Evolutionary conservation across 1,139 yeast genomes (phyloP).

Genomic region (Blastobotrys niveus): DNA sequence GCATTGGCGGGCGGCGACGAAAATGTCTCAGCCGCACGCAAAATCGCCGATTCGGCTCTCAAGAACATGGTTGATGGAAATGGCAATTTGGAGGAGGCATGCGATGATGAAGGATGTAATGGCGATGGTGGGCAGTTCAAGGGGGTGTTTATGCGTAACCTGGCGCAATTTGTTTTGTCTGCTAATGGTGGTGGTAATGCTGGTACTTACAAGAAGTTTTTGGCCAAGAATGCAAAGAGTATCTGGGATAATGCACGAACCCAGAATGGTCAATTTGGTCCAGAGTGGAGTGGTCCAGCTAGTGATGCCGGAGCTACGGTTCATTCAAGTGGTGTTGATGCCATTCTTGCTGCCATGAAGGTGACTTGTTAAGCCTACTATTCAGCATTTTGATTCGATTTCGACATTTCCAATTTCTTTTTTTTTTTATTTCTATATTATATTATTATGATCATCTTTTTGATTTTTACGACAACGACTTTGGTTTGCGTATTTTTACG

Average conservation of each 20-base stretch:
- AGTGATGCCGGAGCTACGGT: slow-evolving; percentile 6
- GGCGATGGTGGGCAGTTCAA: slow-evolving; percentile 20
- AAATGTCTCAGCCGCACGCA: slow-evolving; percentile 10
- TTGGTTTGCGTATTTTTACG: no score
- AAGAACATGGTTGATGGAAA: slow-evolving; percentile 5
- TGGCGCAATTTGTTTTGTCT: slow-evolving; percentile 8
- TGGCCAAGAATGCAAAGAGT: slow-evolving; percentile 11
- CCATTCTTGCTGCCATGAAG: slow-evolving; percentile 6
- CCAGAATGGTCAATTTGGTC: slow-evolving; percentile 14
- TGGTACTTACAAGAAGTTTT: slow-evolving; percentile 9
- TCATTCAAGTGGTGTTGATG: slow-evolving; percentile 11
- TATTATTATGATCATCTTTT: no score
- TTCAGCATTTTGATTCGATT: no score
- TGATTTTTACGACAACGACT: no score
- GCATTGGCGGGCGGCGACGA: slow-evolving; percentile 13
- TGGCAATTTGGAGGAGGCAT: slow-evolving; percentile 16
- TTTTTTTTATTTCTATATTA: no score
- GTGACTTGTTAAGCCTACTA: no score
- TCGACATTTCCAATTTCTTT: no score
- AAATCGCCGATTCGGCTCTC: slow-evolving; percentile 17
- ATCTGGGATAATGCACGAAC: slow-evolving; percentile 10
- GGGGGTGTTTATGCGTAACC: slow-evolving; percentile 19
- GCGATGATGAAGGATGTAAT: slow-evolving; percentile 16
- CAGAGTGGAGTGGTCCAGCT: slow-evolving; percentile 15
- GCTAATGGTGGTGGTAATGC: neutral